These are phyloP conservation scores for Verticillium albo-atrum DNA, from an alignment of 2,329 filamentous ascomycete genomes.

Conservation along the genomic window DNA sequence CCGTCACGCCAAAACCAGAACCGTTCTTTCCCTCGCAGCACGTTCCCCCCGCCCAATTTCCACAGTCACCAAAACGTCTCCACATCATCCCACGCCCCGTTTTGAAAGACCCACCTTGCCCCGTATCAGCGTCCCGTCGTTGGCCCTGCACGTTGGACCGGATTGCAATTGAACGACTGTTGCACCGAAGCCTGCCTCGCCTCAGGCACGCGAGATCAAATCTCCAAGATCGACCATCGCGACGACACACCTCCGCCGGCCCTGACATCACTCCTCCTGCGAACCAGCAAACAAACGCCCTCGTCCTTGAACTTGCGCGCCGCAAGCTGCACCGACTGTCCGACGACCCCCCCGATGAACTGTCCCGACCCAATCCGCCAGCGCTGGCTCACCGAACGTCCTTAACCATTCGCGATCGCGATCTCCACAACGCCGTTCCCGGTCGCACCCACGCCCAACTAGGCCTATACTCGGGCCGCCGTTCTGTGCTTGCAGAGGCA, in stretches of 20 bases:
- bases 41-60: neutral
- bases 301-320: neutral
- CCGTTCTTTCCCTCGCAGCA: too few relatives aligned
- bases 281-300: neutral
- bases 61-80: neutral
- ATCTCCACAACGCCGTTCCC: neutral
- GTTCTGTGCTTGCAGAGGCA: slow-evolving; percentile 27
- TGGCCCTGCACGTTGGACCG: neutral
- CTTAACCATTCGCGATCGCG: neutral
- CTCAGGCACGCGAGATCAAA: neutral
- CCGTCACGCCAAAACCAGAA: too few relatives aligned
- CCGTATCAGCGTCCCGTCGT: neutral
- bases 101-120: neutral
- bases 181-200: neutral
- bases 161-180: neutral
- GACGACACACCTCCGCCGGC: neutral
- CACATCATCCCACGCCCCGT: neutral
- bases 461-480: neutral
- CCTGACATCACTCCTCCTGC: neutral
- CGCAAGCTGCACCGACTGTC: neutral
- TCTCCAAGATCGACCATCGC: neutral
- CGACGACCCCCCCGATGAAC: neutral
- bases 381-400: neutral
- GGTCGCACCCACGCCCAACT: neutral
- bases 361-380: neutral